Evolutionary conservation across 1,284 basidiomycete species (phyloP).

Genomic region (Golubevia sp.): DNA sequence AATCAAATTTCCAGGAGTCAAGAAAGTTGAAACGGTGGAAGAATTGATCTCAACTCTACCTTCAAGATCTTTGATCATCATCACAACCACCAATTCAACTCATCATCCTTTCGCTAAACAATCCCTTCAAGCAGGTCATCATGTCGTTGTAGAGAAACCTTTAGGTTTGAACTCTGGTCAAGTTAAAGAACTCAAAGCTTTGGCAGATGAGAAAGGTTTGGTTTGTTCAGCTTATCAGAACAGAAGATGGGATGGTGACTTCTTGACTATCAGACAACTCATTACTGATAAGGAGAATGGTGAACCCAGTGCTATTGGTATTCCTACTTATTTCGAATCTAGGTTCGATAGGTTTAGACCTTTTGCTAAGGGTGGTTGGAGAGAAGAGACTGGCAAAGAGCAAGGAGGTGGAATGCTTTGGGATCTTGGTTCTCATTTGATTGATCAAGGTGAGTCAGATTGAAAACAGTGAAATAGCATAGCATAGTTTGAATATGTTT

Average conservation of each 20-base stretch:
- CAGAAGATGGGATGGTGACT: constrained; percentile 54
- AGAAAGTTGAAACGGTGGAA: background rate
- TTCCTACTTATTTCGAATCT: constrained; percentile 47
- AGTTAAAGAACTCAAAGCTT: constrained; percentile 29
- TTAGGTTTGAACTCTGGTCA: constrained; percentile 31
- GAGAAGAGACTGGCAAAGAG: constrained; percentile 35
- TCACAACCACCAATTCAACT: constrained; percentile 54
- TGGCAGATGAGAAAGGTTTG: constrained; percentile 31
- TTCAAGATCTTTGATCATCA: constrained; percentile 30
- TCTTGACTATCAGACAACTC: constrained; percentile 45
- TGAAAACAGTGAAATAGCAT: background rate
- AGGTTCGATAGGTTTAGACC: constrained; percentile 56
- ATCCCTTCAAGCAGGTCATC: constrained; percentile 42
- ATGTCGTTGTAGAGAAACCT: constrained; percentile 58
- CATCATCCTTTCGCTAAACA: constrained; percentile 51
- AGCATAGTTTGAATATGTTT: background rate
- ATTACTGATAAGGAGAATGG: constrained; percentile 21
- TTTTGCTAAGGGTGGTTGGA: constrained; percentile 52
- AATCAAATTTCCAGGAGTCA: background rate
- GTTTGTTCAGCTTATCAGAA: constrained; percentile 57
- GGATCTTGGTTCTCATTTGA: constrained; percentile 52
- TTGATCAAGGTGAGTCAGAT: constrained; percentile 46
- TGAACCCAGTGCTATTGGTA: constrained; percentile 27
- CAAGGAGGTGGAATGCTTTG: constrained; percentile 55
- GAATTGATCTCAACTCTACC: background rate